These are phyloP conservation scores for Hirsutella thompsonii DNA, from an alignment of 2,329 filamentous ascomycete species.

Conservation along the genomic window DNA sequence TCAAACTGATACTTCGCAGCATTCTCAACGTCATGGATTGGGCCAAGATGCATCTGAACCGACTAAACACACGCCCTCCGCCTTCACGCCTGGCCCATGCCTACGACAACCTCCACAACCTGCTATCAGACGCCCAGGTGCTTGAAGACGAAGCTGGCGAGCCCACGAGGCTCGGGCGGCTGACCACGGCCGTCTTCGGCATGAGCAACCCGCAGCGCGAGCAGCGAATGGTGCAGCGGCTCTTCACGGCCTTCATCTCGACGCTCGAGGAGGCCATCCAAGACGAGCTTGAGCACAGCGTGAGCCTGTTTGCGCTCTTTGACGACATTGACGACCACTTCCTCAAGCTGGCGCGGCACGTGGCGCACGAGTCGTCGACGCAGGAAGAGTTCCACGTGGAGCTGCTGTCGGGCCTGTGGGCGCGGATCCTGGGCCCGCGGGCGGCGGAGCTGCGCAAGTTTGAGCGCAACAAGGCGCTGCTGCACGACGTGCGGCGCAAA, in stretches of 20 bases:
- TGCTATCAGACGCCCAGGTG: conserved; percentile 53
- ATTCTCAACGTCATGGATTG: conserved; percentile 95
- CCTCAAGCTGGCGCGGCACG: conserved; percentile 72
- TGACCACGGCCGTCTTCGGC: conserved; percentile 66
- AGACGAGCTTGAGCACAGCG: conserved; percentile 67
- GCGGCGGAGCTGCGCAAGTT: conserved; percentile 72
- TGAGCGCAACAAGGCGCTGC: conserved; percentile 73
- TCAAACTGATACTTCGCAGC: conserved; percentile 24
- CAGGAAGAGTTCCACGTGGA: conserved; percentile 75
- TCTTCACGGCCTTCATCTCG: conserved; percentile 71
- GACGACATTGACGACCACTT: conserved; percentile 86
- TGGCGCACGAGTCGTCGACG: conserved; percentile 68
- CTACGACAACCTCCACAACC: conserved; percentile 72
- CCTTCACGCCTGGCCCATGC: conserved; percentile 48
- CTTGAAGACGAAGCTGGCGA: conserved; percentile 39
- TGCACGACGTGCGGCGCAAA: conserved; percentile 66
- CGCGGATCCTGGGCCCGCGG: conserved; percentile 66
- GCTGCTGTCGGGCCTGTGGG: conserved; percentile 75
- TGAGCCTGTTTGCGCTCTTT: conserved; percentile 77
- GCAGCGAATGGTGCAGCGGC: conserved; percentile 66
- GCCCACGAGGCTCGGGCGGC: conserved; percentile 54
- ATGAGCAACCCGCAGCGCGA: conserved; percentile 71
- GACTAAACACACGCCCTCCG: conserved; percentile 48
- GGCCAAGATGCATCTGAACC: conserved; percentile 73
- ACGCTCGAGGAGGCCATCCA: conserved; percentile 84